Base-by-base conservation (phyloP, 768 basidiomycete species). In the Amanita inopinata region DNA sequence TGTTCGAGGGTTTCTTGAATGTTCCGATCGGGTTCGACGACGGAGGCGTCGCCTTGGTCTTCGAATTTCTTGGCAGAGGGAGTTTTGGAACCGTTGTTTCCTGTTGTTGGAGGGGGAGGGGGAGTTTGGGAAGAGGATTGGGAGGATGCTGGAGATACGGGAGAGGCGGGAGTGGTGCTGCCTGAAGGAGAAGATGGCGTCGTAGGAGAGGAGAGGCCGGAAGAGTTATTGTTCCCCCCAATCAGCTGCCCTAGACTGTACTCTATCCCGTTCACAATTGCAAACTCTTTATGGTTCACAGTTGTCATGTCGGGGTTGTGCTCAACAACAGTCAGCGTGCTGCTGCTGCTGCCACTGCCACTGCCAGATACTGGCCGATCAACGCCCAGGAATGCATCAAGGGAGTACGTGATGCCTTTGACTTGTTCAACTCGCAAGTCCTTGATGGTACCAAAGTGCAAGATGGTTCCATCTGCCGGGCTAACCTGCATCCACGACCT, bases 321-420 rank as follows among this genome's bases (percentile, higher is more conserved):
- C 30, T 61, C 55, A 12, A 60, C 61, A 1, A 69, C 56, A 5
- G 74, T 62, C 12, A 59, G 57, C 0, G 71, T 66, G 5, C 65
- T 66, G 12, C 64, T 35, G 3, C 7, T 6, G 27, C n/a, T 28
- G 27, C n/a, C n/a, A 28, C 27, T 28, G 27, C 27, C n/a, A n/a
- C n/a, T 28, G 27, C 7, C n/a, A 7, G 27, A 28, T 28, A 7
- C 65, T 9, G 73, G 71, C 15, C 69, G 64, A 45, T 83, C 77
- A 23, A 81, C 71, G 27, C 96, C 96, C 11, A 99, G 78, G 0
- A 99, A 69, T 0, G 93, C 92, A 48, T 96, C 87, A 9, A 99
- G 74, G 1, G 92, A 96, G 56, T 99, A 99, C 0, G 91, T 96
- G 49, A 94, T 83, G 11, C 96, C 96, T 62, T 99, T 99, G 56